Percentiles rank a stretch among this genome's conserved stretches.
phyloP scores from a whole-genome alignment of 768 basidiomycete genomes.

The Macrocybe gigantea region DNA sequence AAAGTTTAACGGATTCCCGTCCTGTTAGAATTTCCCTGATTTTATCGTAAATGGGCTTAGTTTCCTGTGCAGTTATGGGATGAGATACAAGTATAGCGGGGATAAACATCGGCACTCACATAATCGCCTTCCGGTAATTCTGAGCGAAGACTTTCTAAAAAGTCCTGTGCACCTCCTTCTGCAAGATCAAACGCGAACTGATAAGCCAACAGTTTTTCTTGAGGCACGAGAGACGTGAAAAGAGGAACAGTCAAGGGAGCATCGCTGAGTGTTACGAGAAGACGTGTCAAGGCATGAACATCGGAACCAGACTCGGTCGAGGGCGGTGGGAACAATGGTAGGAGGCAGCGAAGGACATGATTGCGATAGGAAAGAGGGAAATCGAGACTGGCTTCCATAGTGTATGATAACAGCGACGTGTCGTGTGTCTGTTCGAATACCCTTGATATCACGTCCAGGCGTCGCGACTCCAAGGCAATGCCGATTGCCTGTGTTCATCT shows the following conservation, averaged over 20 bases:
- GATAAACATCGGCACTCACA: slow-evolving; percentile 29
- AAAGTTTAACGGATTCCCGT: slow-evolving; percentile 86
- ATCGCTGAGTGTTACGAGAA: slow-evolving; percentile 84
- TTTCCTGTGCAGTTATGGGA: slow-evolving; percentile 34
- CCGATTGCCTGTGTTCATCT: slow-evolving; percentile 68
- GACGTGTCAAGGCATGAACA: slow-evolving; percentile 76
- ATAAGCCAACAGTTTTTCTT: slow-evolving; percentile 77
- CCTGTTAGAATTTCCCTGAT: slow-evolving; percentile 83
- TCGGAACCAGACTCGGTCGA: slow-evolving; percentile 69
- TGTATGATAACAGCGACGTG: slow-evolving; percentile 76
- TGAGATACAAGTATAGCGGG: not conserved
- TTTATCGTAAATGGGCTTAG: slow-evolving; percentile 62
- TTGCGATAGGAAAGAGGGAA: slow-evolving; percentile 84
- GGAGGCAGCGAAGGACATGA: slow-evolving; percentile 70
- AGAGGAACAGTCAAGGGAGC: slow-evolving; percentile 74
- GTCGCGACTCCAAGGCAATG: slow-evolving; percentile 87
- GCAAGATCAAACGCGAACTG: slow-evolving; percentile 95
- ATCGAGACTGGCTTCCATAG: slow-evolving; percentile 89
- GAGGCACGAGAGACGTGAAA: slow-evolving; percentile 62
- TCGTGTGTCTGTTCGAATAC: slow-evolving; percentile 75
- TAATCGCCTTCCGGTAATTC: slow-evolving; percentile 64
- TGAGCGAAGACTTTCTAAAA: slow-evolving; percentile 69
- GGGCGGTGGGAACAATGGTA: slow-evolving; percentile 82
- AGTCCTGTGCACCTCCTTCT: slow-evolving; percentile 92
- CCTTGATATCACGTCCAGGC: slow-evolving; percentile 78